Conservation (phyloP, 1,139 yeast genomes). For the Hansenula lynferdii region DNA sequence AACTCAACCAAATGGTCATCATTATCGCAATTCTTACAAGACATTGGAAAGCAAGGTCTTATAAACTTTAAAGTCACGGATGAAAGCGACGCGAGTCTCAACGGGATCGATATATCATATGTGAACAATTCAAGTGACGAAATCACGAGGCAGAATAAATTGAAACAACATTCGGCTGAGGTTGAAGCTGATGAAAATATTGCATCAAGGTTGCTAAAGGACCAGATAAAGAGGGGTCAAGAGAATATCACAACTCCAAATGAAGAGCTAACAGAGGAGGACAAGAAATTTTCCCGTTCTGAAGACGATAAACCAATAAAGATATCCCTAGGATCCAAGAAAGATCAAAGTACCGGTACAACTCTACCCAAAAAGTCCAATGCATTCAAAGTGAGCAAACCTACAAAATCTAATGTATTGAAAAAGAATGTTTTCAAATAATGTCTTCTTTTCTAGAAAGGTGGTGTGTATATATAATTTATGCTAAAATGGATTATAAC, state of each 20-base stretch:
- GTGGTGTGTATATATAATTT: too few species aligned
- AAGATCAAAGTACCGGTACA: slow-evolving; percentile 16
- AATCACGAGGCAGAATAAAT: slow-evolving; percentile 30
- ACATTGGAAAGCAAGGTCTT: slow-evolving; percentile 56
- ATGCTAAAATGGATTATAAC: slow-evolving; percentile 17
- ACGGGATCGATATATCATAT: slow-evolving; percentile 44
- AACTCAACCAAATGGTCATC: slow-evolving; percentile 82
- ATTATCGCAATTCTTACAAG: slow-evolving; percentile 64
- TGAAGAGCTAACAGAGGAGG: slow-evolving; percentile 36
- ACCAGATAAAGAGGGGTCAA: slow-evolving; percentile 48
- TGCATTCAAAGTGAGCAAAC: slow-evolving; percentile 17
- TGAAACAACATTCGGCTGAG: slow-evolving; percentile 31
- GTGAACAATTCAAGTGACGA: slow-evolving; percentile 48
- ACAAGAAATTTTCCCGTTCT: not conserved
- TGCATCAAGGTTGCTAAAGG: slow-evolving; percentile 37
- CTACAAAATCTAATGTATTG: slow-evolving; percentile 5
- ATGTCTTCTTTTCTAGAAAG: too few species aligned
- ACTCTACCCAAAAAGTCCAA: slow-evolving; percentile 9
- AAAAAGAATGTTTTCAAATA: slow-evolving; percentile 24
- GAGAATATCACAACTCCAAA: slow-evolving; percentile 11
- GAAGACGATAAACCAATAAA: slow-evolving; percentile 15
- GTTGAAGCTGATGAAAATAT: slow-evolving; percentile 41
- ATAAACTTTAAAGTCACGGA: slow-evolving; percentile 47
- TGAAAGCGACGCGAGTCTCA: slow-evolving; percentile 28
- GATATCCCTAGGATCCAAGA: slow-evolving; percentile 11